Conservation (phyloP, 495 filamentous ascomycete species). For the Corynascus novoguineensis region DNA sequence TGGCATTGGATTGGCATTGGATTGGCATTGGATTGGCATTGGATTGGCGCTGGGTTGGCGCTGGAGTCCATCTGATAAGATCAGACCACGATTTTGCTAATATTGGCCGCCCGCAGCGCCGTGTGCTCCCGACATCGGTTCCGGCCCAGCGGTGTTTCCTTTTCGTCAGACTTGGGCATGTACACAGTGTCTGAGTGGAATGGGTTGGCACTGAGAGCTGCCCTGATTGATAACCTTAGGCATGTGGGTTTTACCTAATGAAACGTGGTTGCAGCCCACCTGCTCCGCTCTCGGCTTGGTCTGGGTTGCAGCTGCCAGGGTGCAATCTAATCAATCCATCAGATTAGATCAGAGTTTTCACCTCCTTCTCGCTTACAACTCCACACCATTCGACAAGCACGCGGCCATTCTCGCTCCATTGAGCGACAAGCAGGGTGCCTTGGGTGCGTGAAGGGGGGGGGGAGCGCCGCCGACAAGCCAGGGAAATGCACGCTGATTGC, state of each 20-base stretch:
- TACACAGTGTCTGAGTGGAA: slow-evolving; percentile 4
- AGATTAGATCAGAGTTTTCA: slow-evolving; percentile 21
- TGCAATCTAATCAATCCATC: slow-evolving; percentile 22
- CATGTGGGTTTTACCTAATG: background rate
- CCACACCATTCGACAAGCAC: background rate
- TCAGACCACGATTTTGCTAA: slow-evolving; percentile 2
- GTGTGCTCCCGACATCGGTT: slow-evolving; percentile 1
- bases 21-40: no score
- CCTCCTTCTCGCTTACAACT: slow-evolving; percentile 9
- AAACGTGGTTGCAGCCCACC: background rate
- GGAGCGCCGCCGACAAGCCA: no score
- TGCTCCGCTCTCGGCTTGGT: background rate
- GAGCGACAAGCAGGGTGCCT: no score
- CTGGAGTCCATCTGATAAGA: slow-evolving; percentile 15
- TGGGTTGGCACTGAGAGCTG: slow-evolving; percentile 3
- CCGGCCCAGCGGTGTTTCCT: no score
- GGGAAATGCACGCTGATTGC: background rate
- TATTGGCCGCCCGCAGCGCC: background rate
- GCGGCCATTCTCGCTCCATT: no score
- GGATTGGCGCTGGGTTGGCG: no score
- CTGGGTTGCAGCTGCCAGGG: background rate
- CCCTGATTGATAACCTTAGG: background rate
- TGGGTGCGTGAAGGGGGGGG: no score
- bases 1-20: no score
- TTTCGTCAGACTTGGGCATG: no score